Evolutionary conservation across 257 asterid genomes (phyloP), one percentile per base, ranked within the genome.

Genomic region (Vinca minor): DNA sequence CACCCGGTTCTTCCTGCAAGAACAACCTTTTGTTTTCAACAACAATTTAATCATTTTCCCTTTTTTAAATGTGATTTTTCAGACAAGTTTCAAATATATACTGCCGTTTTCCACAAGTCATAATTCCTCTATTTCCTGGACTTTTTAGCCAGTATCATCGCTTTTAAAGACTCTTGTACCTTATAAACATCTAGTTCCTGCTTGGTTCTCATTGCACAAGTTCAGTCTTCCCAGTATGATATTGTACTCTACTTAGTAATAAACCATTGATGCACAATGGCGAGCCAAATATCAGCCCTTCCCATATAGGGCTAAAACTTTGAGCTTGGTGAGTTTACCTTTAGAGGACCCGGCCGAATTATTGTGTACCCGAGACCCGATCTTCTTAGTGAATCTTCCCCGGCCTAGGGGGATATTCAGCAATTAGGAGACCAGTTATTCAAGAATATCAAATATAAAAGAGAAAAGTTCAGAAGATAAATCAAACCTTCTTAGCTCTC

Each of bases 281-380:
- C 21, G 1, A 53, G 14, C 4, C 3, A 53, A 26, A 53, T 26
- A 4, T 23, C 59, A 53, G 13, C 29, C 36, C 11, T 31, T 32
- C 20, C 1, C 14, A 2, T 7, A 3, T 29, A 39, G 28, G 65
- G 38, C 5, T 21, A 41, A 21, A 49, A 21, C 49, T 34, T 45
- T 5, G 17, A 29, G 5, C 31, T 5, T 55, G 14, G 6, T 55
- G 25, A 55, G 3, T 25, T 80, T 85, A 92, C 98, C 95, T 86
- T 77, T 38, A 88, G 77, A 61, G 96, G 96, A 56, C 98, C 98
- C 4, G 96, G 98, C 62, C 96, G 91, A 68, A 92, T 83, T 35
- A 92, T 88, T 32, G 96, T 88, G 83, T 92, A 92, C n/a, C 98
- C 98, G 29, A 92, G 90, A 66, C 98, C 98, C 2, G 98, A 91